Percentiles rank a stretch among this genome's conserved stretches.
phyloP scores from a whole-genome alignment of 179 eudicot genomes.

The Sideroxylon spinosum region DNA sequence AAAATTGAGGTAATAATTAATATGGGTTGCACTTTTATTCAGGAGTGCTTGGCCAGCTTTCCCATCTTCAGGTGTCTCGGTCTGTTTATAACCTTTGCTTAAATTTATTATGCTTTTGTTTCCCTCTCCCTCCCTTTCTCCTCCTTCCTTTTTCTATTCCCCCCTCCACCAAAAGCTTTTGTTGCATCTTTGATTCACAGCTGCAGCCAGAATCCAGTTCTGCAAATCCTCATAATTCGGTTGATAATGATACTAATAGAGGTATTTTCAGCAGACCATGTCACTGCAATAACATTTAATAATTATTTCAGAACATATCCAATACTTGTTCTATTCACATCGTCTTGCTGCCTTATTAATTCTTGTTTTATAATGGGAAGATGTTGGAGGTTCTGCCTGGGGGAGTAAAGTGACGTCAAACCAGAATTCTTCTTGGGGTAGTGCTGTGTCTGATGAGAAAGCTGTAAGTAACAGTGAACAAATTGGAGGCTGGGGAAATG shows the following conservation, averaged over 20 bases:
- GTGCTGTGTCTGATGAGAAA: conserved; percentile 28
- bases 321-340: not conserved
- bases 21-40: conserved; percentile 22
- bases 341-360: not conserved
- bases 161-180: not conserved
- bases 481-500: conserved; percentile 38
- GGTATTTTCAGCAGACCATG: conserved; percentile 24
- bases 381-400: conserved; percentile 48
- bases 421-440: conserved; percentile 43
- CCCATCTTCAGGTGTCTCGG: conserved; percentile 33
- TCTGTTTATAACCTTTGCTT: conserved; percentile 15
- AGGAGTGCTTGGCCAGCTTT: conserved; percentile 68
- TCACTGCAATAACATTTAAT: not conserved
- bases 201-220: conserved; percentile 24
- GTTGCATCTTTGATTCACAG: conserved; percentile 17
- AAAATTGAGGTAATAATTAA: conserved; percentile 1
- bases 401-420: conserved; percentile 35
- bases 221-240: conserved; percentile 17
- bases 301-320: not conserved
- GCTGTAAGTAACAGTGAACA: conserved; percentile 26
- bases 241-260: conserved; percentile 28
- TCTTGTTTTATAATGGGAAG: conserved; percentile 8
- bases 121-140: not conserved
- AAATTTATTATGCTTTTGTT: not conserved
- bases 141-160: too few relatives aligned